These are phyloP conservation scores for Podila epicladia DNA, from an alignment of 192 early-diverging fungal genomes.

Conservation along the genomic window DNA sequence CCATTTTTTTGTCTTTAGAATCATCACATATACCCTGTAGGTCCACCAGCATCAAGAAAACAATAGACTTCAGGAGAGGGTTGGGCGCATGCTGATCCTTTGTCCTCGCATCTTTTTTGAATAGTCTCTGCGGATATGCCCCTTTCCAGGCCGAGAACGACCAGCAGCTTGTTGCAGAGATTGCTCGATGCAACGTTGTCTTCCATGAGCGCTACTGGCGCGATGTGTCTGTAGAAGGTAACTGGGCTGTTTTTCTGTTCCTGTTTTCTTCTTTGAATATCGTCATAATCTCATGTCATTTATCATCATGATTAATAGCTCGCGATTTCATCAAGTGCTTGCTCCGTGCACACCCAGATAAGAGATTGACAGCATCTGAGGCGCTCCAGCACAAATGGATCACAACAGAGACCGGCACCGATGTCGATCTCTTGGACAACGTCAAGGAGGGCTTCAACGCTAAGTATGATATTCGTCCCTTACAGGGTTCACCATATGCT, in stretches of 20 bases:
- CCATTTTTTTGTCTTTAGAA: conserved; percentile 48
- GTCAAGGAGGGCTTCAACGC: conserved; percentile 84
- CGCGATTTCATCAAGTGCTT: conserved; percentile 81
- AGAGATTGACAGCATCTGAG: conserved; percentile 81
- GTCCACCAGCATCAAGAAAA: conserved; percentile 5
- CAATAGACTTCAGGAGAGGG: too few relatives aligned
- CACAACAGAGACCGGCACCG: conserved; percentile 63
- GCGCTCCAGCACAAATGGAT: conserved; percentile 91
- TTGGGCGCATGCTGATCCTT: too few relatives aligned
- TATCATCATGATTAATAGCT: conserved; percentile 51
- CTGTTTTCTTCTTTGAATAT: neutral
- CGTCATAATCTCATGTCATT: too few relatives aligned
- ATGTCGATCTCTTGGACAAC: conserved; percentile 86
- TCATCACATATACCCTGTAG: conserved; percentile 89
- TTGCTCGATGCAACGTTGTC: conserved; percentile 71
- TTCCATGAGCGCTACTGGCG: conserved; percentile 82
- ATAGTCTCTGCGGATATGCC: conserved; percentile 80
- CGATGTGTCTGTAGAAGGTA: conserved; percentile 85
- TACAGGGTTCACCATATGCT: neutral
- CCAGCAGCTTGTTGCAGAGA: conserved; percentile 63
- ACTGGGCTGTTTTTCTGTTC: neutral
- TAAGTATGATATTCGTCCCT: conserved; percentile 18
- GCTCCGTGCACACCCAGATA: conserved; percentile 71
- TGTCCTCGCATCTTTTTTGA: neutral
- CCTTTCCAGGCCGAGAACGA: conserved; percentile 78